phyloP scores from a whole-genome alignment of 257 asterid species.

The Solanum virginianum region DNA sequence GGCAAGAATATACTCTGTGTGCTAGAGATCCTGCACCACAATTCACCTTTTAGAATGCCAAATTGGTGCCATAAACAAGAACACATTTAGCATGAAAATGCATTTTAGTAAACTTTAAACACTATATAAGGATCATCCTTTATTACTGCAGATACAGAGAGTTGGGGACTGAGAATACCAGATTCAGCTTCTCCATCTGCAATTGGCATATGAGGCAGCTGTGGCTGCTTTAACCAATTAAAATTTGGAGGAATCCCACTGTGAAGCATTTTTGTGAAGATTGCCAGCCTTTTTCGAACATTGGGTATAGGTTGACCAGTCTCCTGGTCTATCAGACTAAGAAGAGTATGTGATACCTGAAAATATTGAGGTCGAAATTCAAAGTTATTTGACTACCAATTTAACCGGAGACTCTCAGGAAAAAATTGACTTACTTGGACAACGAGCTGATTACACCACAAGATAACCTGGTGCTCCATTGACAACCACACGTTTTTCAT shows the following conservation, averaged over 20 bases:
- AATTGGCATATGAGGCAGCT: slow-evolving; percentile 20
- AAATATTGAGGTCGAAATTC: slow-evolving; percentile 19
- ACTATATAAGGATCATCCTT: neutral
- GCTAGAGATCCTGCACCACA: slow-evolving; percentile 35
- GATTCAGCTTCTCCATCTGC: slow-evolving; percentile 25
- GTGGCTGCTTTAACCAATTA: slow-evolving; percentile 35
- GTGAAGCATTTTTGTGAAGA: slow-evolving; percentile 77
- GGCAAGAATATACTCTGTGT: slow-evolving; percentile 40
- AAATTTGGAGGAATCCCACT: slow-evolving; percentile 75
- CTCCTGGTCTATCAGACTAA: slow-evolving; percentile 64
- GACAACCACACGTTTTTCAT: slow-evolving; percentile 93
- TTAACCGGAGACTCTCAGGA: neutral
- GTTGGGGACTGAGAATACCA: slow-evolving; percentile 34
- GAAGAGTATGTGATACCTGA: slow-evolving; percentile 97
- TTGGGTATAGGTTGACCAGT: slow-evolving; percentile 63
- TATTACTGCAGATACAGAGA: neutral
- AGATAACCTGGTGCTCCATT: slow-evolving; percentile 98
- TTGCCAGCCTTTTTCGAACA: slow-evolving; percentile 55
- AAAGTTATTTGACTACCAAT: neutral
- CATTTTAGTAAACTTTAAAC: neutral
- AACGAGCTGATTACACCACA: slow-evolving; percentile 79
- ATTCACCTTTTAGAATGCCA: neutral
- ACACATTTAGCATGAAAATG: neutral
- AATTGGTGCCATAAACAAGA: neutral
- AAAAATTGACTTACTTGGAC: slow-evolving; percentile 57